Percentiles rank a stretch among this genome's conserved stretches.
Conservation (phyloP, 345 rosid species). For the Sonneratia alba region DNA sequence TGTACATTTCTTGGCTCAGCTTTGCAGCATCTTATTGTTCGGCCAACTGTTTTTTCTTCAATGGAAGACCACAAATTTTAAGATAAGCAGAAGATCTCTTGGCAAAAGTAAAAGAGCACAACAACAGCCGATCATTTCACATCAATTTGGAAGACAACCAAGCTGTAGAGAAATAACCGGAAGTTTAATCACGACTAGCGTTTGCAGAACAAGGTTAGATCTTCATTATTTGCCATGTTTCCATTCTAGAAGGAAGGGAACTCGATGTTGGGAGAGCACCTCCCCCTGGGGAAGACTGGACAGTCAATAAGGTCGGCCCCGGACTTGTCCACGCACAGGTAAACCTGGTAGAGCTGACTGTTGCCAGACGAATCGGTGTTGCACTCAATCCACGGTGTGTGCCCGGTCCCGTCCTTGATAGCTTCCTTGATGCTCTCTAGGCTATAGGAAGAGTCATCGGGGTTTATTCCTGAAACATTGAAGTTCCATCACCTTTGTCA, state of each 20-base stretch:
- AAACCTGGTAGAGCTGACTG: constrained; percentile 77
- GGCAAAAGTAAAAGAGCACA: too few relatives aligned
- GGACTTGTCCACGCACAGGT: constrained; percentile 65
- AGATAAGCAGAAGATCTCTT: too few relatives aligned
- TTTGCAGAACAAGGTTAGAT: too few relatives aligned
- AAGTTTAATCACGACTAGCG: too few relatives aligned
- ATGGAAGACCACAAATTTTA: too few relatives aligned
- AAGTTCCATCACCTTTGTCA: background rate
- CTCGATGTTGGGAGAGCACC: constrained; percentile 48
- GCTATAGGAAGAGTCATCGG: constrained; percentile 46
- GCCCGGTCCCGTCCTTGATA: constrained; percentile 40
- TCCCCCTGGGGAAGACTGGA: constrained; percentile 57
- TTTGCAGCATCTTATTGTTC: too few relatives aligned
- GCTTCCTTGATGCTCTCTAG: constrained; percentile 50
- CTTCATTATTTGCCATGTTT: too few relatives aligned
- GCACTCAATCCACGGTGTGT: constrained; percentile 69
- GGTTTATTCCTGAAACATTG: constrained; percentile 39
- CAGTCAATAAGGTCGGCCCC: constrained; percentile 58
- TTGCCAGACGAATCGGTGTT: constrained; percentile 50
- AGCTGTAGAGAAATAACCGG: too few relatives aligned
- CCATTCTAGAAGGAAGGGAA: constrained; percentile 45
- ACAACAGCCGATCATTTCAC: too few relatives aligned
- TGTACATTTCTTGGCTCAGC: too few relatives aligned
- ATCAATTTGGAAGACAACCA: too few relatives aligned
- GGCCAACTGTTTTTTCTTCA: too few relatives aligned